Conservation (phyloP, 2,329 filamentous ascomycete genomes). For the Diaporthe eres region DNA sequence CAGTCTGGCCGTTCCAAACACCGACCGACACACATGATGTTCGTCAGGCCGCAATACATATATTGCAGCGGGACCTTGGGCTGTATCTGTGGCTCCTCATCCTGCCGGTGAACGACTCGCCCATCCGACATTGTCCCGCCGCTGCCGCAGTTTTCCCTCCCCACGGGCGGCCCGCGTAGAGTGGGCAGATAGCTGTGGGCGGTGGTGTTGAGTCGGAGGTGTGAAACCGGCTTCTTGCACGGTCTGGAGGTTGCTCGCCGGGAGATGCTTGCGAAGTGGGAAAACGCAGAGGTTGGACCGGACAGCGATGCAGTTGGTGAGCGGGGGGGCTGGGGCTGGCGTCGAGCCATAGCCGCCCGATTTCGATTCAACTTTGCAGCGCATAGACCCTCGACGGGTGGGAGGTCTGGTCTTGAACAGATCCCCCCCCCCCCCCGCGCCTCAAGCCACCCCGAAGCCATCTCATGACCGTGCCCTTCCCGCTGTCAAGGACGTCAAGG, state of each 20-base stretch:
- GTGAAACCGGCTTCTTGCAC: slow-evolving; percentile 32
- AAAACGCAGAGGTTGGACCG: slow-evolving; percentile 24
- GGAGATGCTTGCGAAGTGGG: slow-evolving; percentile 26
- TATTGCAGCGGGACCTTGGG: slow-evolving; percentile 27
- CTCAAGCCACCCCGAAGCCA: slow-evolving; percentile 20
- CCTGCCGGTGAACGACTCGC: slow-evolving; percentile 25
- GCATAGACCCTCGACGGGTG: neutral
- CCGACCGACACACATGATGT: slow-evolving; percentile 11
- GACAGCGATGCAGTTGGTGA: neutral
- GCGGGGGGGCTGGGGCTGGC: slow-evolving; percentile 12
- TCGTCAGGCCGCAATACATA: slow-evolving; percentile 31
- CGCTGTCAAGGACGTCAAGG: slow-evolving; percentile 20
- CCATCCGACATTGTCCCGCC: slow-evolving; percentile 24
- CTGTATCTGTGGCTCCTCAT: slow-evolving; percentile 11
- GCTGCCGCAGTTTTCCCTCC: slow-evolving; percentile 13
- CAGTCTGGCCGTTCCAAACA: no score
- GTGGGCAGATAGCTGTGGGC: slow-evolving; percentile 21
- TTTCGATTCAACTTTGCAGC: neutral
- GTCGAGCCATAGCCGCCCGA: neutral
- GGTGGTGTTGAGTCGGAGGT: slow-evolving; percentile 21
- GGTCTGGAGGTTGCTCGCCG: slow-evolving; percentile 17
- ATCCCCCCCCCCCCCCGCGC: neutral
- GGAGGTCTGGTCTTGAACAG: neutral
- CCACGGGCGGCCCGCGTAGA: neutral
- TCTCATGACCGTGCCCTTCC: slow-evolving; percentile 29